Percentiles rank a stretch among this genome's conserved stretches.
phyloP scores from a whole-genome alignment of 768 basidiomycete genomes.

The Russula dissimulans region DNA sequence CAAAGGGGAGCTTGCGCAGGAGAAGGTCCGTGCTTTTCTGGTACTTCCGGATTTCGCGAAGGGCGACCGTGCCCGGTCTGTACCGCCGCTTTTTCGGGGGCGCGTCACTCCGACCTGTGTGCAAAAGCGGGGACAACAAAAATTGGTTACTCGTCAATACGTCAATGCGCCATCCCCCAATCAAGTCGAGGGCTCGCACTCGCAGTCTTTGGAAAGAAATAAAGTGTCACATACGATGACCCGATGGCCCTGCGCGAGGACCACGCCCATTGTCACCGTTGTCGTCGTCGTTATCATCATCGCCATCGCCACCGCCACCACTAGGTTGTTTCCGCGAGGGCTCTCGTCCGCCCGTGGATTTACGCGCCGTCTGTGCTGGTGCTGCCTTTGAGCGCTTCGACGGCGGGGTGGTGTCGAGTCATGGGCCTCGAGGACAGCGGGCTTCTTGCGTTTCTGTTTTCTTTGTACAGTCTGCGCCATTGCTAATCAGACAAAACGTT shows the following conservation, averaged over 20 bases:
- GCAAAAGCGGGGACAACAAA: neutral
- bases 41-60: slow-evolving; percentile 90
- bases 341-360: slow-evolving; percentile 57
- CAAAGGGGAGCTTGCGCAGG: slow-evolving; percentile 82
- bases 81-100: slow-evolving; percentile 41
- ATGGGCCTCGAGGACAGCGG: slow-evolving; percentile 24
- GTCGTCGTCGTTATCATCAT: neutral
- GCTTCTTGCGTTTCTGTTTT: slow-evolving; percentile 35
- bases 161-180: too few species aligned
- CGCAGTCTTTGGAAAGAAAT: neutral
- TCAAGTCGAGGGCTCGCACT: too few species aligned
- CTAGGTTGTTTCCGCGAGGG: neutral
- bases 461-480: slow-evolving; percentile 71
- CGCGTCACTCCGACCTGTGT: slow-evolving; percentile 26
- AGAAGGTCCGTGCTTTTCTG: slow-evolving; percentile 89
- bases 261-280: neutral
- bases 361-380: slow-evolving; percentile 57
- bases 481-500: neutral
- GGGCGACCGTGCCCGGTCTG: slow-evolving; percentile 82
- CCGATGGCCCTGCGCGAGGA: slow-evolving; percentile 11
- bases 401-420: slow-evolving; percentile 32
- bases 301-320: neutral
- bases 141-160: too few species aligned
- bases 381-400: slow-evolving; percentile 38
- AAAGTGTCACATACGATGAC: slow-evolving; percentile 7